A percentile compares a stretch with the other conserved stretches of the same genome.
Evolutionary conservation across 2,329 filamentous ascomycete genomes (phyloP).

Genomic region (Metarhizium album): DNA sequence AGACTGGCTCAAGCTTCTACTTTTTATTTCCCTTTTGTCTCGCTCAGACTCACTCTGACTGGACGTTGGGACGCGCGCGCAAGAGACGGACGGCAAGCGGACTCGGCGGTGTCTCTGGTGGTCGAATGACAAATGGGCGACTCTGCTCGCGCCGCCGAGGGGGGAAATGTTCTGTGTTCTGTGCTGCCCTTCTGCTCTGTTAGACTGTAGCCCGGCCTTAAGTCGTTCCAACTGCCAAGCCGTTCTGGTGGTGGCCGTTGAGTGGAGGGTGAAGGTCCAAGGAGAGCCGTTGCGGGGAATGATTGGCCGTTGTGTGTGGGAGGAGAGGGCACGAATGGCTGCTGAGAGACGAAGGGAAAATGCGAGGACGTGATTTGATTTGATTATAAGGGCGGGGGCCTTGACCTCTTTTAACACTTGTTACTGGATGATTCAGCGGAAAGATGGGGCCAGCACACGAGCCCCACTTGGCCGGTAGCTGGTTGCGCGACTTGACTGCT

Average conservation of each 20-base stretch:
- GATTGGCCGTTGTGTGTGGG: conserved; percentile 37
- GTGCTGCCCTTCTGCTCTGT: not conserved
- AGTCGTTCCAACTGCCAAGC: no score
- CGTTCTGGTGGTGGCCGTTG: conserved; percentile 7
- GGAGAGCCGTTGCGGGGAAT: conserved; percentile 22
- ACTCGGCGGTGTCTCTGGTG: conserved; percentile 6
- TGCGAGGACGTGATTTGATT: conserved; percentile 42
- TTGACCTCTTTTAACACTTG: conserved; percentile 30
- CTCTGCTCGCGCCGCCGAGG: conserved; percentile 11
- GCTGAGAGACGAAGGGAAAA: conserved; percentile 28
- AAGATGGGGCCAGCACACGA: conserved; percentile 21
- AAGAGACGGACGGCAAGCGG: conserved; percentile 5
- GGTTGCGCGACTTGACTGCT: conserved; percentile 14
- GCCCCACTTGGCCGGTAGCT: conserved; percentile 11
- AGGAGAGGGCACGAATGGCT: conserved; percentile 21
- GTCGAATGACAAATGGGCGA: conserved; percentile 7
- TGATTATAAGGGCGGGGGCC: conserved; percentile 24
- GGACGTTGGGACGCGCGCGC: conserved; percentile 8
- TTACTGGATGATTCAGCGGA: conserved; percentile 41
- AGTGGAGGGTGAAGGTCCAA: conserved; percentile 30
- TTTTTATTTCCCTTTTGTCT: conserved; percentile 1
- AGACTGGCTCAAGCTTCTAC: conserved; percentile 6
- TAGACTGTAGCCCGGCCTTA: no score
- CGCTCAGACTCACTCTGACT: conserved; percentile 2
- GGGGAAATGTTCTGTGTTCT: no score